These are phyloP conservation scores for Corynascus novoguineensis DNA, from an alignment of 495 filamentous ascomycete species.

Conservation along the genomic window DNA sequence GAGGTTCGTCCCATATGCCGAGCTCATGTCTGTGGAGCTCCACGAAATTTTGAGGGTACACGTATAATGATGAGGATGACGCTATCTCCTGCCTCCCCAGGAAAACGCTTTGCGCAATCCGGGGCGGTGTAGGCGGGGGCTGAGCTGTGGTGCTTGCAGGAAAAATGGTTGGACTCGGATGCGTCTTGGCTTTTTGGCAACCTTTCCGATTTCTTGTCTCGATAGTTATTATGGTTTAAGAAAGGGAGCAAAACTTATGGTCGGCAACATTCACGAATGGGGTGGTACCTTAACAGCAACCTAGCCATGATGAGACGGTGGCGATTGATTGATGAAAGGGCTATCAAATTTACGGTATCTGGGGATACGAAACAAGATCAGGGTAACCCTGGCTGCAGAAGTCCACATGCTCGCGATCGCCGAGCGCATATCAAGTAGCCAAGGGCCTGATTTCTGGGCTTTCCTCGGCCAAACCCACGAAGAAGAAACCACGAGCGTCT, in stretches of 20 bases:
- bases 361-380: slow-evolving; percentile 2
- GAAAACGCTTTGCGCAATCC: slow-evolving; percentile 8
- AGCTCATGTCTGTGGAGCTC: no score
- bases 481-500: not conserved
- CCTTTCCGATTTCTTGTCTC: slow-evolving; percentile 4
- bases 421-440: not conserved
- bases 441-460: slow-evolving; percentile 5
- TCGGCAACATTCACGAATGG: not conserved
- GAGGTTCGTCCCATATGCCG: not conserved
- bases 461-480: slow-evolving; percentile 14
- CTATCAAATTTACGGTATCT: slow-evolving; percentile 7
- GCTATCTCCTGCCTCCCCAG: not conserved
- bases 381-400: slow-evolving; percentile 1
- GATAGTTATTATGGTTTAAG: not conserved
- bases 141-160: slow-evolving; percentile 23
- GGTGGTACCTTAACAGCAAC: not conserved
- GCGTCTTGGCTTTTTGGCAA: slow-evolving; percentile 14
- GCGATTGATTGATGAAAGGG: slow-evolving; percentile 9
- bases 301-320: not conserved
- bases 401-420: slow-evolving; percentile 8
- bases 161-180: slow-evolving; percentile 22
- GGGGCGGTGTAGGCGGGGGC: slow-evolving; percentile 34
- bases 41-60: no score
- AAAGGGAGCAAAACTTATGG: not conserved
- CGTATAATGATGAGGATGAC: no score